These are phyloP conservation scores for Lycium barbarum DNA, from an alignment of 257 asterid species.

Conservation along the genomic window DNA sequence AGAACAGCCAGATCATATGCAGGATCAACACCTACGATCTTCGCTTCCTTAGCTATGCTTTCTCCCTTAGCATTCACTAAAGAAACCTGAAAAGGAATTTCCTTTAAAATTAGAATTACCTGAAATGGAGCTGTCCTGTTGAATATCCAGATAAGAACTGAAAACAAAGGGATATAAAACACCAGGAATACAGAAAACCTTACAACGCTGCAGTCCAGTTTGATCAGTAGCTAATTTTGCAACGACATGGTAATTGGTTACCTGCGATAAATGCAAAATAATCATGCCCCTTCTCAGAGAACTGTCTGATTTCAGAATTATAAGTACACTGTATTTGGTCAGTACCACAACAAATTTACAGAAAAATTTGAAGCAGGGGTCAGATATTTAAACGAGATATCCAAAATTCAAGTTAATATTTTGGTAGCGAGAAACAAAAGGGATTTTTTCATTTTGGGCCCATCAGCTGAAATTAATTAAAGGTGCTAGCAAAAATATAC, in stretches of 20 bases:
- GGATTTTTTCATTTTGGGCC: too few species aligned
- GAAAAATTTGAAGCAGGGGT: neutral
- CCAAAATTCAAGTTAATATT: neutral
- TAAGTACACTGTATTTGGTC: neutral
- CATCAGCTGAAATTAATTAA: too few species aligned
- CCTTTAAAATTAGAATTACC: neutral
- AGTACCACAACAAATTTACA: neutral
- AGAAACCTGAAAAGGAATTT: constrained; percentile 50
- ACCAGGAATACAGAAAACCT: constrained; percentile 57
- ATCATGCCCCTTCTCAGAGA: constrained; percentile 20
- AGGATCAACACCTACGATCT: constrained; percentile 77
- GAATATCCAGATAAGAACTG: neutral
- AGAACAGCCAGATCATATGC: constrained; percentile 83
- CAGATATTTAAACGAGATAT: neutral
- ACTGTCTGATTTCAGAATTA: constrained; percentile 16
- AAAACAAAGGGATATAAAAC: constrained; percentile 14
- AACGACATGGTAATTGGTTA: constrained; percentile 84
- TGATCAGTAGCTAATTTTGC: constrained; percentile 76
- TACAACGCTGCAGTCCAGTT: constrained; percentile 84
- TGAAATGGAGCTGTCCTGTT: constrained; percentile 22
- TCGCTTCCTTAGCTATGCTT: constrained; percentile 52
- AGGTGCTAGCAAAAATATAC: too few species aligned
- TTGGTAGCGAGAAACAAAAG: neutral
- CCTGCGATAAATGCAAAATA: constrained; percentile 50
- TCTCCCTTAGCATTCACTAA: constrained; percentile 66